phyloP scores from a whole-genome alignment of 345 rosid species.

The Abelmoschus esculentus region DNA sequence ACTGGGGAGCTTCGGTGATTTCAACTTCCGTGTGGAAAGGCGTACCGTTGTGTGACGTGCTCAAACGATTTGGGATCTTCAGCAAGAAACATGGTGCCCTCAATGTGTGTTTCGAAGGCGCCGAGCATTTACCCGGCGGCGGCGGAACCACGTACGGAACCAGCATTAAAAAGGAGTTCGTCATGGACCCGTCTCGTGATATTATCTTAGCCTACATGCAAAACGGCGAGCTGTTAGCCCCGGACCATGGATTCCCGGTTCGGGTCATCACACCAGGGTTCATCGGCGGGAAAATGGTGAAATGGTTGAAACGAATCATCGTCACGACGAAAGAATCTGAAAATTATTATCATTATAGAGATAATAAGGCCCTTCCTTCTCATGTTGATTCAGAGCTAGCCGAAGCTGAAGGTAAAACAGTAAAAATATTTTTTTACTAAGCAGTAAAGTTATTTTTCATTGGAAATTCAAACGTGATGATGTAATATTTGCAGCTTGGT shows the following conservation, averaged over 20 bases:
- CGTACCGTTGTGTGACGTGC: slow-evolving; percentile 48
- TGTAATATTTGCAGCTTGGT: slow-evolving; percentile 56
- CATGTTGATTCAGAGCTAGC: slow-evolving; percentile 86
- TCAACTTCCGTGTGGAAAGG: slow-evolving; percentile 90
- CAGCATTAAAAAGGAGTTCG: slow-evolving; percentile 54
- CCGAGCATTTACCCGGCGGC: slow-evolving; percentile 90
- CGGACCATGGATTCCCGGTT: slow-evolving; percentile 93
- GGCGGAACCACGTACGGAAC: slow-evolving; percentile 96
- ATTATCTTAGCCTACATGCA: slow-evolving; percentile 88
- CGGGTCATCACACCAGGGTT: slow-evolving; percentile 78
- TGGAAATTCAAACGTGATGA: not conserved
- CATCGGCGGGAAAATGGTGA: slow-evolving; percentile 94
- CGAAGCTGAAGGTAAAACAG: slow-evolving; percentile 60
- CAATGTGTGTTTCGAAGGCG: slow-evolving; percentile 91
- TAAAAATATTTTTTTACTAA: not conserved
- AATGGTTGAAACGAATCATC: slow-evolving; percentile 80
- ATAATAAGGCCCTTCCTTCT: slow-evolving; percentile 81
- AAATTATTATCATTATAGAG: slow-evolving; percentile 66
- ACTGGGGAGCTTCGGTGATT: slow-evolving; percentile 82
- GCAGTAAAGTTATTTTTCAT: not conserved
- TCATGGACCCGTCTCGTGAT: slow-evolving; percentile 85
- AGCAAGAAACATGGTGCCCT: slow-evolving; percentile 59
- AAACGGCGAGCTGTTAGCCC: slow-evolving; percentile 69
- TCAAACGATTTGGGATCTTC: slow-evolving; percentile 61
- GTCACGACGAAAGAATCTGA: slow-evolving; percentile 77